phyloP scores from a whole-genome alignment of 495 filamentous ascomycete species.

The Mytilinidion resinicola region DNA sequence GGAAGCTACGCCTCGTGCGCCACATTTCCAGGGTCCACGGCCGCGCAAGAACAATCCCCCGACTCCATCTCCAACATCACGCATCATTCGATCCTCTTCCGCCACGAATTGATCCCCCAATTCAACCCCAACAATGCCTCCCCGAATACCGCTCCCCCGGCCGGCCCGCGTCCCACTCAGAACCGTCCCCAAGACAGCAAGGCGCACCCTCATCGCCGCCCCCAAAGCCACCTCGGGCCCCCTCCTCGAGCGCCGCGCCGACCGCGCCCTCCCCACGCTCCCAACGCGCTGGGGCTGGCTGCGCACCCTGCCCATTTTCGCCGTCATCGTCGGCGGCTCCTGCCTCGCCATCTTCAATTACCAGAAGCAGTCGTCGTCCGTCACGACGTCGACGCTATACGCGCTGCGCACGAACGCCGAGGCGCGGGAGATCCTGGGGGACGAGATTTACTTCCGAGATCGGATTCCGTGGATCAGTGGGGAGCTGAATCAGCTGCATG shows the following conservation, averaged over 20 bases:
- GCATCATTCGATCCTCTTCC: too few species aligned
- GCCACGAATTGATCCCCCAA: background rate
- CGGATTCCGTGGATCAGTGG: slow-evolving; percentile 91
- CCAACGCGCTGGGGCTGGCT: slow-evolving; percentile 40
- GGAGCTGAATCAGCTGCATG: slow-evolving; percentile 89
- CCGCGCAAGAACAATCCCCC: too few species aligned
- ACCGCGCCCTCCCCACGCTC: slow-evolving; percentile 65
- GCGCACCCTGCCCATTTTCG: slow-evolving; percentile 52
- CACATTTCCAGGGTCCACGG: too few species aligned
- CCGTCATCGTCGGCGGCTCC: slow-evolving; percentile 53
- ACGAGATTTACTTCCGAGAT: slow-evolving; percentile 85
- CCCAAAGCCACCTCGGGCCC: slow-evolving; percentile 48
- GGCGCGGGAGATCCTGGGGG: slow-evolving; percentile 72
- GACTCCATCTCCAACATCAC: too few species aligned
- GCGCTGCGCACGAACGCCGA: slow-evolving; percentile 71
- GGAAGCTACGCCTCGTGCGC: too few species aligned
- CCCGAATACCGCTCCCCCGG: background rate
- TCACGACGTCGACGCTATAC: slow-evolving; percentile 82
- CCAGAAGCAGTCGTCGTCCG: slow-evolving; percentile 77
- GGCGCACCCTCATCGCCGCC: slow-evolving; percentile 31
- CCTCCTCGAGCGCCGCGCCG: slow-evolving; percentile 70
- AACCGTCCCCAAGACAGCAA: background rate
- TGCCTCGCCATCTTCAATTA: slow-evolving; percentile 95
- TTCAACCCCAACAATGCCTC: background rate
- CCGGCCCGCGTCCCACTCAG: background rate